These are phyloP conservation scores for Plicaturopsis crispa DNA, from an alignment of 768 basidiomycete species.

Conservation along the genomic window DNA sequence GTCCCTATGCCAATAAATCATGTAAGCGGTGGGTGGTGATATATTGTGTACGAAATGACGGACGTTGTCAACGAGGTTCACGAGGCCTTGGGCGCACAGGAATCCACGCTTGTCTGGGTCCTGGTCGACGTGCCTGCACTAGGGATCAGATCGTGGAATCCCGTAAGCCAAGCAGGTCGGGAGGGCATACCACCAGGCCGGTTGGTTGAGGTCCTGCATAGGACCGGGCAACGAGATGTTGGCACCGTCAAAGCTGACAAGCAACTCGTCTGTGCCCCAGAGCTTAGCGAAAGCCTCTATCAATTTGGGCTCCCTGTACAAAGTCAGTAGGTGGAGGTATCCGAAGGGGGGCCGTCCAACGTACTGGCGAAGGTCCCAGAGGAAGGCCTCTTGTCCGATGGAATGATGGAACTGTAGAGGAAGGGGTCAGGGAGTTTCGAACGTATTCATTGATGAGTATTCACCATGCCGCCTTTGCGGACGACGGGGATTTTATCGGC, in stretches of 20 bases:
- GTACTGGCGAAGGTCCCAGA: constrained; percentile 4
- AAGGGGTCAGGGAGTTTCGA: too few species aligned
- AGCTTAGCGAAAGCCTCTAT: constrained; percentile 1
- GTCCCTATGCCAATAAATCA: too few species aligned
- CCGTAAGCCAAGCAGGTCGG: too few species aligned
- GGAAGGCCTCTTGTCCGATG: constrained; percentile 2
- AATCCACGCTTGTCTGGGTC: neutral
- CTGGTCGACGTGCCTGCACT: constrained; percentile 3
- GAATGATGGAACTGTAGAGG: too few species aligned
- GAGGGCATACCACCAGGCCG: too few species aligned
- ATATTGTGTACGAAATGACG: too few species aligned
- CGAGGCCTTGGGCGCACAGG: constrained; percentile 3
- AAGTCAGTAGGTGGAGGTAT: too few species aligned
- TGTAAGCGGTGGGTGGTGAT: too few species aligned
- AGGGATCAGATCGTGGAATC: too few species aligned
- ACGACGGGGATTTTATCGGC: constrained; percentile 1
- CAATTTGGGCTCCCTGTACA: constrained; percentile 1
- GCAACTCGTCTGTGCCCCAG: constrained; percentile 1
- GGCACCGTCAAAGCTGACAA: constrained; percentile 1
- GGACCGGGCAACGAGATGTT: constrained; percentile 2
- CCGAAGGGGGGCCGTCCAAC: too few species aligned
- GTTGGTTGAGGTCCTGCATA: neutral
- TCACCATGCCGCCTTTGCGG: constrained; percentile 1
- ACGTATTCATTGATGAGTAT: too few species aligned
- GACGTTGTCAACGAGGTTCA: constrained; percentile 3